Evolutionary conservation across 257 asterid species (phyloP).

Genomic region (Solanum boliviense): DNA sequence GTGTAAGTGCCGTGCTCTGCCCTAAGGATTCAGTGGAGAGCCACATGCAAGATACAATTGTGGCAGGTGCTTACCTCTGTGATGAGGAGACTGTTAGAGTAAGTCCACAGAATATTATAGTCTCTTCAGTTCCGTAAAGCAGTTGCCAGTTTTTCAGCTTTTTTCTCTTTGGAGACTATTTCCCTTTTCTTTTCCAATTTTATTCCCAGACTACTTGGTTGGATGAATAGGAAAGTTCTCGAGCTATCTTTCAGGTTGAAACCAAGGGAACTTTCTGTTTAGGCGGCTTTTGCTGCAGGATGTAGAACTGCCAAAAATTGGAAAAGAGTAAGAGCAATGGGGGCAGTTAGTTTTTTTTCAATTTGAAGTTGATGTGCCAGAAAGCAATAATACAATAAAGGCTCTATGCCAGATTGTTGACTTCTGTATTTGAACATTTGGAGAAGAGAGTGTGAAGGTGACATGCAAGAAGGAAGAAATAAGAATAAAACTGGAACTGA

Average conservation of each 20-base stretch:
- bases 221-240: neutral
- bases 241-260: neutral
- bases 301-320: neutral
- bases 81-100: slow-evolving; percentile 99
- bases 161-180: neutral
- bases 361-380: neutral
- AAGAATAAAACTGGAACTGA: neutral
- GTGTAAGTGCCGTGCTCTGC: slow-evolving; percentile 96
- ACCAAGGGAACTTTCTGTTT: neutral
- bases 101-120: slow-evolving; percentile 9
- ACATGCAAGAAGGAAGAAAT: neutral
- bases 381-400: neutral
- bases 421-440: neutral
- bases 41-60: slow-evolving; percentile 86
- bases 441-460: neutral
- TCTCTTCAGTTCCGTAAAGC: neutral
- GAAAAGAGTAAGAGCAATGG: neutral
- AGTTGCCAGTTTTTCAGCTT: neutral
- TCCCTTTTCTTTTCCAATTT: neutral
- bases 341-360: neutral
- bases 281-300: neutral
- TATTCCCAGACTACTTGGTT: neutral
- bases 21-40: slow-evolving; percentile 96
- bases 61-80: slow-evolving; percentile 97
- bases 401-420: neutral